Percentiles rank a stretch among this genome's conserved stretches.
These are phyloP conservation scores for Orbilia oligospora DNA, from an alignment of 2,329 filamentous ascomycete species.

Conservation along the genomic window DNA sequence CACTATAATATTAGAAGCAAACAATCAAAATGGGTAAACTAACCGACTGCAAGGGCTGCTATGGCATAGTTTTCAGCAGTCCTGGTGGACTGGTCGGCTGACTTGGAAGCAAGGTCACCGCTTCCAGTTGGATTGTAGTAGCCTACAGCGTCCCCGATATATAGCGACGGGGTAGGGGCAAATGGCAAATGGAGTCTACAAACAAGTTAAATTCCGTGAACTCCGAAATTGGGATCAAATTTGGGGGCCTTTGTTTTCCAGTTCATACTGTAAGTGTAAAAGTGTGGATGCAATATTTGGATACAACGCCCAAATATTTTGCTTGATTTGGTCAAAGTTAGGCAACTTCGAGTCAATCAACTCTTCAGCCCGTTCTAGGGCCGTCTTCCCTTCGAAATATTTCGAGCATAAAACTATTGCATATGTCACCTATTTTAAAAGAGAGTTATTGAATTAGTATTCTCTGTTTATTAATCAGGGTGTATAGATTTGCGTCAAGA, in stretches of 20 bases:
- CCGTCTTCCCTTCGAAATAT: background rate
- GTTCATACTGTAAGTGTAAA: slow-evolving; percentile 23
- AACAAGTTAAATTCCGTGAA: background rate
- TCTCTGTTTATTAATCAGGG: no score
- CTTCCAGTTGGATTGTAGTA: background rate
- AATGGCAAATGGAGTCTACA: slow-evolving; percentile 33
- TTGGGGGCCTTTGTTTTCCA: background rate
- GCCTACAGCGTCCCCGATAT: slow-evolving; percentile 12
- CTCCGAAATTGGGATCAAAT: no score
- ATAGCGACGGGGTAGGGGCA: background rate
- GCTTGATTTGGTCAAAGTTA: background rate
- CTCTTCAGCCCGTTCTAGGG: background rate
- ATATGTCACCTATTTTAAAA: slow-evolving; percentile 1
- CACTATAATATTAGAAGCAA: no score
- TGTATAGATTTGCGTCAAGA: no score
- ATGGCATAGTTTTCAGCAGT: slow-evolving; percentile 46
- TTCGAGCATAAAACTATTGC: slow-evolving; percentile 30
- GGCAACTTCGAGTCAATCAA: background rate
- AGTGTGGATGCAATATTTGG: slow-evolving; percentile 25
- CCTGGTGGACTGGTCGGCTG: slow-evolving; percentile 2
- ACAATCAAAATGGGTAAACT: background rate
- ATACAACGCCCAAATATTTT: slow-evolving; percentile 32
- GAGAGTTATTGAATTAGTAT: background rate
- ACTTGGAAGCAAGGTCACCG: background rate
- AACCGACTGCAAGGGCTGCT: slow-evolving; percentile 40